Base-by-base conservation (phyloP, 345 rosid species). In the Rubroshorea leprosula region DNA sequence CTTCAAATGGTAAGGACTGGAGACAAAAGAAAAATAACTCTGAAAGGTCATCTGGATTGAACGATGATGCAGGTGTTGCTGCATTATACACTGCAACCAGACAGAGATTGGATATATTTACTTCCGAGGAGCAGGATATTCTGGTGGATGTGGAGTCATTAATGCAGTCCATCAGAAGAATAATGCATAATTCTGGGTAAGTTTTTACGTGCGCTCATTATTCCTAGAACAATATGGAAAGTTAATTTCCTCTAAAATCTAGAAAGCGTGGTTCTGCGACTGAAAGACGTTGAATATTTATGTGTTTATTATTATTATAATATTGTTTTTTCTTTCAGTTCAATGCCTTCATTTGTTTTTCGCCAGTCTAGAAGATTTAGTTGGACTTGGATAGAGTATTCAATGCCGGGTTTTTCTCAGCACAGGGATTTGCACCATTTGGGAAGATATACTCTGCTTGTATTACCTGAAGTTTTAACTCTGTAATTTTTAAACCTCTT, bases 41-140 rank as follows among this genome's bases (percentile, higher is more conserved):
- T 68, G 61, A 79, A 11, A 76, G 65, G 61, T 54, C 85, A 29
- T 70, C 83, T 57, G 78, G 79, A 59, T 48, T 43, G 50, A 48
- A 64, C n/a, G n/a, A n/a, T 45, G 75, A 81, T 45, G 58, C 81
- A 41, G 24, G 29, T 50, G 51, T 53, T 13, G 73, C 66, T 54
- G 72, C 71, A 0, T 57, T 84, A 69, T 79, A 49, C 19, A 85
- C 97, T 10, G 72, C 38, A 3, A 85, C 92, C 1, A 62, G 92
- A 53, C 96, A 83, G 45, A 81, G 87, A 58, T 39, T 89, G 19
- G 99, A 93, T 54, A 66, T 81, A 62, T 93, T 93, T 67, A 85
- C 90, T 39, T 76, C 96, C 12, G 88, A 87, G 65, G 97, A 93
- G 65, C 95, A 85, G 58, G 85, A 79, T 25, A 80, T 89, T 52